Evolutionary conservation across 139 green algal genomes (phyloP), one percentile per base, ranked within the genome.

Genomic region (Auxenochlorella protothecoides): DNA sequence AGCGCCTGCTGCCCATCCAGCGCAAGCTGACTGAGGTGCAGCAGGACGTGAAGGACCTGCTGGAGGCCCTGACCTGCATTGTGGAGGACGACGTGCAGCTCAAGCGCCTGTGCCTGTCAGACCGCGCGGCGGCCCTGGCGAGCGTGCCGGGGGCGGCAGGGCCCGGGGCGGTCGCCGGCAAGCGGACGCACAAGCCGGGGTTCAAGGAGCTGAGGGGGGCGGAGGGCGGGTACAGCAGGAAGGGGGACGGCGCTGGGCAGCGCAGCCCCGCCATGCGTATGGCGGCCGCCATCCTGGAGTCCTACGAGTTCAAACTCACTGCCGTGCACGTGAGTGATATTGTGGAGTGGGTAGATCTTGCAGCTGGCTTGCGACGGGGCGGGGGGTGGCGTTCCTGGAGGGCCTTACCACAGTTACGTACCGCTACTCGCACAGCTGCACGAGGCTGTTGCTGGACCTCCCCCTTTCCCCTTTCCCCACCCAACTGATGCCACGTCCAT

Each of bases 1-100:
- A 87, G 69, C 75, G 81, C 27, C 59, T 84, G 16, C 66, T 88
- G 15, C 83, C 83, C 68, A 88, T 88, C 16, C 74, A 84, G 64
- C 51, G 75, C 55, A 83, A 80, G 61, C 66, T 88, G 71, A 83
- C 72, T 14, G 83, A 88, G 73, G 56, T 86, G 15, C 78, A 80
- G 70, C 72, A 83, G 53, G 83, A 88, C 65, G 78, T 88, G 54
- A 73, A 81, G 66, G 83, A 87, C 69, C 71, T 77, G 11, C 73
- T 83, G 52, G 72, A 76, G 27, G 57, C 57, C 9, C 9, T 62
- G 57, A 11, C 9, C 9, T 10, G 14, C 62, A 51, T 16, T 2
- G 62, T 27, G 12, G 12, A 66, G 14, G 14, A 16, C 62, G 12
- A 27, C 12, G 62, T 52, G 12, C 62, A 66, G 62, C 62, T 52